A percentile compares a stretch with the other conserved stretches of the same genome.
phyloP scores from a whole-genome alignment of 371 early-diverging fungal species.

The Zancudomyces culisetae region DNA sequence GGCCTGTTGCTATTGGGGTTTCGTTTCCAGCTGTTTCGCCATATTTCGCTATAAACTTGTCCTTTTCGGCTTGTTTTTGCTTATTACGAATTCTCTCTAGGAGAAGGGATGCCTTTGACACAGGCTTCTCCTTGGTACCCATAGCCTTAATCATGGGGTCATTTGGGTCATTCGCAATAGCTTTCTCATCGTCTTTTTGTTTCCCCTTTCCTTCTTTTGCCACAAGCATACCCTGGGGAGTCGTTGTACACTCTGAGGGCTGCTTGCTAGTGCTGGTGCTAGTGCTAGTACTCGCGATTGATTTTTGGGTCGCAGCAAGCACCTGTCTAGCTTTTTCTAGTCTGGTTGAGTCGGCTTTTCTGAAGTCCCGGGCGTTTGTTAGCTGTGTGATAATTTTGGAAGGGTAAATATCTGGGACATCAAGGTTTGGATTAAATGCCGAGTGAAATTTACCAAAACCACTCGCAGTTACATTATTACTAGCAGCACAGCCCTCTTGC shows the following conservation, averaged over 20 bases:
- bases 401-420: neutral
- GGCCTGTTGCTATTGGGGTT: neutral
- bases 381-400: too few species aligned
- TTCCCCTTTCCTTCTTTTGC: neutral
- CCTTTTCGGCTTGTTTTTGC: conserved; percentile 13
- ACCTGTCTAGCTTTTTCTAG: neutral
- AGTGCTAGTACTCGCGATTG: neutral
- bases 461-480: neutral
- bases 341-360: neutral
- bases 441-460: neutral
- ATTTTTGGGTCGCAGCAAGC: neutral
- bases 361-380: neutral
- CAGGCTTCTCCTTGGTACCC: conserved; percentile 3
- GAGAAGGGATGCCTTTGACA: conserved; percentile 7
- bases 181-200: neutral
- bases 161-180: neutral
- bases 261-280: too few species aligned
- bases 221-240: too few species aligned
- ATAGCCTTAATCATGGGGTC: neutral
- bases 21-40: conserved; percentile 3
- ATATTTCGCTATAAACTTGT: neutral
- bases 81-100: conserved; percentile 20
- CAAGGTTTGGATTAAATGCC: neutral
- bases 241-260: too few species aligned
- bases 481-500: neutral